Evolutionary conservation across 306 rosid species (phyloP), one percentile per base, ranked within the genome.

Genomic region (Sophora flavescens): DNA sequence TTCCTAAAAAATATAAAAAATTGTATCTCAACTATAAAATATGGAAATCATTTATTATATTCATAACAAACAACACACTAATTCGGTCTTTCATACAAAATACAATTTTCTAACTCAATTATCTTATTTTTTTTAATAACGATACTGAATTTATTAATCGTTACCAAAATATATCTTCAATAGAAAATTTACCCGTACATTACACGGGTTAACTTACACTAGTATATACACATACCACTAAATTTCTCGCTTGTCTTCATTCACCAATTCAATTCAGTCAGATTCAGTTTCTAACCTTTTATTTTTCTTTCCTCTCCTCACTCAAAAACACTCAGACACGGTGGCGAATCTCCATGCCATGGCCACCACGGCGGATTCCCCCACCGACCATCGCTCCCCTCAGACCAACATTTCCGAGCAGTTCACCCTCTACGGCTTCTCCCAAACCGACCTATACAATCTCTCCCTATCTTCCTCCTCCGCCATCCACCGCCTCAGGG

Each of bases 381-480:
- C 75, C 63, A 15, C 59, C 63, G 62, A 77, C 62, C 78, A 17
- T 61, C 83, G 63, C 1, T 35, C 92, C n/a, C 79, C 87, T 5
- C 88, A 1, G 13, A 1, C 11, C 50, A 4, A 44, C 13, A 12
- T 44, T 11, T 10, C 50, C 50, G 2, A 93, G 0, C 74, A 83
- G 32, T 18, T 93, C 59, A 94, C 91, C 86, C 92, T 91, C 77
- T 87, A 88, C 32, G 83, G 84, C 64, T 85, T 91, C 79, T 78
- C 97, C 8, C 97, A 91, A 56, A 63, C 97, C 33, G 98, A 93
- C 11, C 90, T 93, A 39, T 83, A 63, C 81, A 69, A 88, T 12
- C 87, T 93, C 82, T 86, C 98, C 51, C 80, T 84, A 32, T 77
- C 83, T 33, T 77, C 85, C 32, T 74, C 91, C 12, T 76, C 93